Evolutionary conservation across 2,329 filamentous ascomycete species (phyloP).

Genomic region (Alternaria panax): DNA sequence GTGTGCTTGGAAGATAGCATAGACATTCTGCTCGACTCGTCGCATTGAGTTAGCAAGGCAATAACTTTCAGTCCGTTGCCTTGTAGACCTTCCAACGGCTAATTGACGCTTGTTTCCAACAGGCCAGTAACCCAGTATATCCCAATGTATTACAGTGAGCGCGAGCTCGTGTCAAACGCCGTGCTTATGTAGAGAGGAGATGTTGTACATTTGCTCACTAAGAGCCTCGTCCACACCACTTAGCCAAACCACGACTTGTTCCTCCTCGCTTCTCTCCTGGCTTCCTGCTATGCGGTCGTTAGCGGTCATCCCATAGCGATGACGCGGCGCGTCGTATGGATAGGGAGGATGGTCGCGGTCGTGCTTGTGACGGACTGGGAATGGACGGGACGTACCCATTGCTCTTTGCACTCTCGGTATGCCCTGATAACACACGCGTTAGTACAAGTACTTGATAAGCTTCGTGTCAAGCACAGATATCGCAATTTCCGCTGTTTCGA

Average conservation of each 20-base stretch:
- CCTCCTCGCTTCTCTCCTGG: constrained; percentile 32
- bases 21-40: not conserved
- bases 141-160: not conserved
- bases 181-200: constrained; percentile 22
- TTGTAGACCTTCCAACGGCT: not conserved
- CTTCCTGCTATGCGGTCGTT: constrained; percentile 24
- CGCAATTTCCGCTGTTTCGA: not conserved
- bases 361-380: not conserved
- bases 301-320: constrained; percentile 1
- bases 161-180: constrained; percentile 14
- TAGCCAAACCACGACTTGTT: constrained; percentile 32
- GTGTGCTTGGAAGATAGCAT: not conserved
- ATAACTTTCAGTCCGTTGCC: not conserved
- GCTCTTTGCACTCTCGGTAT: constrained; percentile 93
- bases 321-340: not conserved
- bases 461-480: no score
- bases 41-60: not conserved
- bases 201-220: constrained; percentile 11
- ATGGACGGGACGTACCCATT: constrained; percentile 72
- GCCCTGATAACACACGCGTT: constrained; percentile 64
- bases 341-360: not conserved
- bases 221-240: not conserved
- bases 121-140: not conserved
- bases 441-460: not conserved
- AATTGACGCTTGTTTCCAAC: not conserved